phyloP scores from a whole-genome alignment of 768 basidiomycete species.

The Rhizopogon vinicolor region DNA sequence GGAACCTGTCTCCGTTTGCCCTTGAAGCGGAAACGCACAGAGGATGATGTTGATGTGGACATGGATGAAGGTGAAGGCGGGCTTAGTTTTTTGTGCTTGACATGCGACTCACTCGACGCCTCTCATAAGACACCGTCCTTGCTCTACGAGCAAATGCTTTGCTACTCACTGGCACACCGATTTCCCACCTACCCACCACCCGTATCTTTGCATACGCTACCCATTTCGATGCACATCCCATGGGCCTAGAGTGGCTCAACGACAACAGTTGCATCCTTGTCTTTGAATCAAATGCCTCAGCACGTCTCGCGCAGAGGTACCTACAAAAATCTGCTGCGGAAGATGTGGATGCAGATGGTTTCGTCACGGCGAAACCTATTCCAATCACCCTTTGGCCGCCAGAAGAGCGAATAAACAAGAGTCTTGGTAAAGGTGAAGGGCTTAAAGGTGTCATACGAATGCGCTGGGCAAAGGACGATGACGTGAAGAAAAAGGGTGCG shows the following conservation, averaged over 20 bases:
- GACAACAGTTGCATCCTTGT: conserved; percentile 80
- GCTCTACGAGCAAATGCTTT: conserved; percentile 55
- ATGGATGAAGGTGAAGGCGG: conserved; percentile 21
- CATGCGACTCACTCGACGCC: conserved; percentile 8
- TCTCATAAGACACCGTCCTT: conserved; percentile 36
- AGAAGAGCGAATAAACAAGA: conserved; percentile 70
- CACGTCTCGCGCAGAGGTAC: conserved; percentile 43
- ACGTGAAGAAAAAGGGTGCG: conserved; percentile 78
- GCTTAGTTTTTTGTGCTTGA: too few relatives aligned
- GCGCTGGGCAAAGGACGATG: conserved; percentile 70
- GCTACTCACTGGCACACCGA: conserved; percentile 67
- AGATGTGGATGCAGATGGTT: conserved; percentile 49
- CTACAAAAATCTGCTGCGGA: conserved; percentile 52
- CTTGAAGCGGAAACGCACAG: conserved; percentile 44
- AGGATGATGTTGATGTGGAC: conserved; percentile 33
- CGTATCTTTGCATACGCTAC: conserved; percentile 80
- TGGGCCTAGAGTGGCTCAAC: conserved; percentile 83
- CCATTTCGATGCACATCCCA: conserved; percentile 69
- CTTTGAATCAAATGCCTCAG: conserved; percentile 52
- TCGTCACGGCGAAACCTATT: conserved; percentile 60
- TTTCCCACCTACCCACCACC: conserved; percentile 69
- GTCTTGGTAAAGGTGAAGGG: conserved; percentile 65
- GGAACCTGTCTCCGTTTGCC: conserved; percentile 23
- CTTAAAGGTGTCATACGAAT: conserved; percentile 63
- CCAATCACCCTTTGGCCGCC: conserved; percentile 77